A percentile compares a stretch with the other conserved stretches of the same genome.
Conservation (phyloP, 257 asterid species). For the Prunella vulgaris region DNA sequence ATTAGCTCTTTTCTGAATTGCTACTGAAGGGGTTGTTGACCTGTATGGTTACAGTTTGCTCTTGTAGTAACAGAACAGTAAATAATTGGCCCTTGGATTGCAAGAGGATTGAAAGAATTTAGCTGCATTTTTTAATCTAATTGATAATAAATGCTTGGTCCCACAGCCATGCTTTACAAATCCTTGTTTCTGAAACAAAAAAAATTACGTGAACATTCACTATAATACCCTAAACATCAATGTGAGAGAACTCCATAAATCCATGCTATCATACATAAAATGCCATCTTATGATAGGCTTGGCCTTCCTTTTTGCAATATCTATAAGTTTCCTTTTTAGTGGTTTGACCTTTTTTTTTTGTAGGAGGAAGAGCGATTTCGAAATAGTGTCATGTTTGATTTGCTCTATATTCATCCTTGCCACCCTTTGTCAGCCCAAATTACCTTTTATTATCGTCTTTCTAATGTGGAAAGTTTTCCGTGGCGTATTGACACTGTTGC, state of each 20-base stretch:
- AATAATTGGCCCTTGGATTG: neutral
- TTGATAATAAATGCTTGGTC: neutral
- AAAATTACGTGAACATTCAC: neutral
- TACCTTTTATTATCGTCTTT: conserved; percentile 47
- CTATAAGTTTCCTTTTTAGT: neutral
- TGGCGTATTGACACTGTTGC: conserved; percentile 52
- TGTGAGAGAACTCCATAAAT: neutral
- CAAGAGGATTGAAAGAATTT: neutral
- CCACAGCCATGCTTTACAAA: neutral
- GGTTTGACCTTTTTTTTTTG: conserved; percentile 19
- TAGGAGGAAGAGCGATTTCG: conserved; percentile 81
- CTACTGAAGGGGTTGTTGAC: neutral
- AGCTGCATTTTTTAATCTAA: neutral
- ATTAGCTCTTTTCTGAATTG: neutral
- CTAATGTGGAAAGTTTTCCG: conserved; percentile 33
- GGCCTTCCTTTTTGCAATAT: neutral
- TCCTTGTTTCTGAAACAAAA: neutral
- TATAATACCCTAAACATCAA: neutral
- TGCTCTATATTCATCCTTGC: conserved; percentile 67
- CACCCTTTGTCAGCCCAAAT: conserved; percentile 70
- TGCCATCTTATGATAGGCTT: neutral
- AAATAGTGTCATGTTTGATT: conserved; percentile 74
- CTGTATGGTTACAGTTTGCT: neutral
- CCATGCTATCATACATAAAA: neutral
- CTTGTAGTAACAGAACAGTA: neutral